phyloP scores from a whole-genome alignment of 169 alveolate genomes.

The Eimeria necatrix region DNA sequence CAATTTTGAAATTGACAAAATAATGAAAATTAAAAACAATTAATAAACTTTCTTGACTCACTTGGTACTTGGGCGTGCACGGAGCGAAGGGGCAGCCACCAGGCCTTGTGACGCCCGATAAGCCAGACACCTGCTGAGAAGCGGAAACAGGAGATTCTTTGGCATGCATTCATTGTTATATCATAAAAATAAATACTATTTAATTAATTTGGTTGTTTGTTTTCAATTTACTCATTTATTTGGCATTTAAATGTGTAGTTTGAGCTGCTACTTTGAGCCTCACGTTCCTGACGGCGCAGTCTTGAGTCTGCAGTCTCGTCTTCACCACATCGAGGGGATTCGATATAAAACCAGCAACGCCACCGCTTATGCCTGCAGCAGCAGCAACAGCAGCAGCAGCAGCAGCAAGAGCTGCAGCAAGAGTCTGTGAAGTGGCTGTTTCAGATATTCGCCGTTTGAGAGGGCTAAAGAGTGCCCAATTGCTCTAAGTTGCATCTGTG shows the following conservation, averaged over 20 bases:
- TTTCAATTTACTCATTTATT: no score
- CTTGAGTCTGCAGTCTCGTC: conserved; percentile 97
- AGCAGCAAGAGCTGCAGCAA: no score
- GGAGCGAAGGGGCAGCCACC: background rate
- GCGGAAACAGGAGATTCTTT: background rate
- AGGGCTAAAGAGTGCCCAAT: no score
- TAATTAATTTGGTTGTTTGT: no score
- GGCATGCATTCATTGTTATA: no score
- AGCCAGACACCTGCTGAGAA: background rate
- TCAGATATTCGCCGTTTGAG: no score
- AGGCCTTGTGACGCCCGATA: background rate
- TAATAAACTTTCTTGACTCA: background rate
- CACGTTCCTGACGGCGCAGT: conserved; percentile 72
- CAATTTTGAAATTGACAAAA: background rate
- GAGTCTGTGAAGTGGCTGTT: no score
- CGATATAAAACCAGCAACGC: conserved; percentile 96
- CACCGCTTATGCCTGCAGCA: conserved; percentile 97
- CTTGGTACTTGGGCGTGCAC: conserved; percentile 29
- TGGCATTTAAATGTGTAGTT: no score
- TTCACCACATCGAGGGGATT: conserved; percentile 98
- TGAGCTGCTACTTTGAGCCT: no score
- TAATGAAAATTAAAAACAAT: background rate
- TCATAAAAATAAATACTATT: no score
- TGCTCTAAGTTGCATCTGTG: no score
- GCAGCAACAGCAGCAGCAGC: conserved; percentile 83